Evolutionary conservation across 805 yeast genomes (phyloP).

Genomic region (Jamesozyma lodderae): DNA sequence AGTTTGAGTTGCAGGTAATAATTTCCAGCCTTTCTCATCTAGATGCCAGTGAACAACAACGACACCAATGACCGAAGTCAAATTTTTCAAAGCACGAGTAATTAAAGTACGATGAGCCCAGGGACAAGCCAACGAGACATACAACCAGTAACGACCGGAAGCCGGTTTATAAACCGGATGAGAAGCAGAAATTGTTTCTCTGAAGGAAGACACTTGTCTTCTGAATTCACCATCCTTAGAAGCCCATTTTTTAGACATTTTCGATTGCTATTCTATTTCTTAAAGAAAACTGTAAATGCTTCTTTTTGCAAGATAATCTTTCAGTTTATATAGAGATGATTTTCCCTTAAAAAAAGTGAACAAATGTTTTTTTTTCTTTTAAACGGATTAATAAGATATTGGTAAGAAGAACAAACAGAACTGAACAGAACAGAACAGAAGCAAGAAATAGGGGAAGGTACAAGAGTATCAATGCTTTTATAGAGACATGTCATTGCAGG

Average conservation of each 20-base stretch:
- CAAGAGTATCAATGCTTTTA: too few species aligned
- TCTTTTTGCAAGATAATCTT: too few species aligned
- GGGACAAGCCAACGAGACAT: conserved; percentile 86
- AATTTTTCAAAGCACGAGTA: conserved; percentile 64
- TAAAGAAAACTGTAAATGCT: too few species aligned
- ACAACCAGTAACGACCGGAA: conserved; percentile 72
- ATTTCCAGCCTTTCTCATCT: conserved; percentile 86
- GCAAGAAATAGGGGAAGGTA: too few species aligned
- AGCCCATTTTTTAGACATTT: conserved; percentile 26
- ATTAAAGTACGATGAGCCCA: conserved; percentile 88
- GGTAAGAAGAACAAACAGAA: too few species aligned
- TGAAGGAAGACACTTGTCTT: conserved; percentile 48
- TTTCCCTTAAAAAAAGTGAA: too few species aligned
- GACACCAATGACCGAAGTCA: conserved; percentile 47
- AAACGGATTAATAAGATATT: too few species aligned
- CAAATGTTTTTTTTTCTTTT: too few species aligned
- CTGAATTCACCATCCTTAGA: conserved; percentile 45
- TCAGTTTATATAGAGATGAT: too few species aligned
- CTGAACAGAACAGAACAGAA: too few species aligned
- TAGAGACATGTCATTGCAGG: too few species aligned
- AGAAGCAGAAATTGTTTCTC: conserved; percentile 44
- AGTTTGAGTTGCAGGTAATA: conserved; percentile 21
- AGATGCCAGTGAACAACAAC: conserved; percentile 88
- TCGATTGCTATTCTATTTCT: not conserved
- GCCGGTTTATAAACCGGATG: conserved; percentile 68